These are phyloP conservation scores for Pichia sorboxylosa DNA, from an alignment of 1,139 yeast species.

Conservation along the genomic window DNA sequence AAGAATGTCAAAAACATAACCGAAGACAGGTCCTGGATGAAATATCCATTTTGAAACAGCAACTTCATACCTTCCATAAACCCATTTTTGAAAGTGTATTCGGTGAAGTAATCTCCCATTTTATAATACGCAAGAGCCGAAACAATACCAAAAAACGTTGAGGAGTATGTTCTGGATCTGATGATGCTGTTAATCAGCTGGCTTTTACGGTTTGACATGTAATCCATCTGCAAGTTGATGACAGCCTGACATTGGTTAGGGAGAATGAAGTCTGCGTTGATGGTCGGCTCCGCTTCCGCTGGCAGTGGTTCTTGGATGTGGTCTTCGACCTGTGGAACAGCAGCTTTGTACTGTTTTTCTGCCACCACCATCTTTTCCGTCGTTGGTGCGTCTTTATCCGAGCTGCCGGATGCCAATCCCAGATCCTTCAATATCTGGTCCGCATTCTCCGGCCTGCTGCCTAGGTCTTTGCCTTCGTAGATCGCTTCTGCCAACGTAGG, in stretches of 20 bases:
- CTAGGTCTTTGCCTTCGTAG: constrained; percentile 8
- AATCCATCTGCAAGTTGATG: constrained; percentile 52
- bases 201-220: constrained; percentile 45
- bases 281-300: constrained; percentile 35
- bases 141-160: constrained; percentile 6
- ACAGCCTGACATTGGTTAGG: constrained; percentile 54
- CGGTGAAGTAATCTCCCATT: constrained; percentile 12
- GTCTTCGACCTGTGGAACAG: constrained; percentile 8
- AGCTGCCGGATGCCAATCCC: constrained; percentile 1
- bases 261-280: constrained; percentile 32
- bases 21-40: constrained; percentile 26
- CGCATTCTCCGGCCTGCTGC: constrained; percentile 8
- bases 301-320: constrained; percentile 33
- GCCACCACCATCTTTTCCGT: not conserved
- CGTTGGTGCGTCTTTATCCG: not conserved
- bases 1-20: constrained; percentile 18
- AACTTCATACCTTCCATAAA: constrained; percentile 12
- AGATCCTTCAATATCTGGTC: constrained; percentile 6
- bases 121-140: constrained; percentile 6
- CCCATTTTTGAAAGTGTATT: constrained; percentile 10
- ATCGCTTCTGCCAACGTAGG: constrained; percentile 12
- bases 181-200: constrained; percentile 37
- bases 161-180: constrained; percentile 33
- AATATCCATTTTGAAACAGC: constrained; percentile 26
- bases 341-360: not conserved